phyloP scores from a whole-genome alignment of 495 filamentous ascomycete species.

The Podospora pseudoanserina region DNA sequence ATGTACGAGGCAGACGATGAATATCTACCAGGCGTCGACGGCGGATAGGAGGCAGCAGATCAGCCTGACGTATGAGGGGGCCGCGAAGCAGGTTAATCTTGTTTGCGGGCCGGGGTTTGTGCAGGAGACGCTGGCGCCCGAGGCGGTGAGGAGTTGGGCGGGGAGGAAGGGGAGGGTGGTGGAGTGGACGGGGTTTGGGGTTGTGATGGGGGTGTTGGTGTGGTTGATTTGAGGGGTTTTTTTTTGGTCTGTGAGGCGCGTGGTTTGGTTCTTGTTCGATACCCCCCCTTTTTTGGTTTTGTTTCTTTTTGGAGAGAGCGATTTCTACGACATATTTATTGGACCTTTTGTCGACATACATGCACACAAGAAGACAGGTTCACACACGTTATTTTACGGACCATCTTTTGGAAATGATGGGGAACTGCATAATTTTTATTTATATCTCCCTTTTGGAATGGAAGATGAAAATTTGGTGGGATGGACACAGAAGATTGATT shows the following conservation, averaged over 20 bases:
- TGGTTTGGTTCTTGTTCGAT: neutral
- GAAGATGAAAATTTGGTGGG: neutral
- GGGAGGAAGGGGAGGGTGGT: neutral
- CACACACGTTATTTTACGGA: neutral
- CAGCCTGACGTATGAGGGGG: constrained; percentile 54
- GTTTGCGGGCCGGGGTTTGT: constrained; percentile 63
- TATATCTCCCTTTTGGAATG: neutral
- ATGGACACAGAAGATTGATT: neutral
- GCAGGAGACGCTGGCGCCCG: constrained; percentile 54
- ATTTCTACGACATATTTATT: neutral
- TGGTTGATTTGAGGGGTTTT: neutral
- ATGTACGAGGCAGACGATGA: constrained; percentile 71
- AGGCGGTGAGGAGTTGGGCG: constrained; percentile 14
- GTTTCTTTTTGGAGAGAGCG: neutral
- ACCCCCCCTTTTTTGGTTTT: neutral
- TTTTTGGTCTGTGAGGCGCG: neutral
- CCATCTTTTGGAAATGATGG: neutral
- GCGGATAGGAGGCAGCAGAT: constrained; percentile 57
- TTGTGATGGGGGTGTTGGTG: neutral
- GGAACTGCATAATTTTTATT: neutral
- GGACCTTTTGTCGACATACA: neutral
- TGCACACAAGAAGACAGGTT: neutral
- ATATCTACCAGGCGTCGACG: constrained; percentile 59
- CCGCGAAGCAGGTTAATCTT: constrained; percentile 62
- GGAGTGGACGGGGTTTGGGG: neutral